phyloP scores from a whole-genome alignment of 805 yeast genomes.

The Hanseniaspora guilliermondii region DNA sequence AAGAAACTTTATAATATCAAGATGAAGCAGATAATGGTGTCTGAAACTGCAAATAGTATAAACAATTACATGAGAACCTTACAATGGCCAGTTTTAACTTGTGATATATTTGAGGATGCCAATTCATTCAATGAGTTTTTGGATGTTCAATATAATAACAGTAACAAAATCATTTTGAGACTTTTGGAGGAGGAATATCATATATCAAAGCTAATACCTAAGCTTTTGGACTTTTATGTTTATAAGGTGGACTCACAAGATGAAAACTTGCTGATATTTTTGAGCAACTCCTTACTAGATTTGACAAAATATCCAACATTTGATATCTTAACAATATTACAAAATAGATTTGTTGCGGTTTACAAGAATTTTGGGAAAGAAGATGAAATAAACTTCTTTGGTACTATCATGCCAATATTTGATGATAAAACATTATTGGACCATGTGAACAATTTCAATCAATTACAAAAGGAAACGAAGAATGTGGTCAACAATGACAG shows the following conservation, averaged over 20 bases:
- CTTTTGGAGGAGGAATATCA: slow-evolving; percentile 51
- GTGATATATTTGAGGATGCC: background rate
- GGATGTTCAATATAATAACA: background rate
- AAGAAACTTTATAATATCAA: slow-evolving; percentile 41
- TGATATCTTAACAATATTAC: slow-evolving; percentile 26
- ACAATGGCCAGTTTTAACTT: background rate
- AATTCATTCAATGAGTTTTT: background rate
- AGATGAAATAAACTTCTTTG: background rate
- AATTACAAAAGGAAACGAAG: background rate
- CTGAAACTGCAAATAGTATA: slow-evolving; percentile 26
- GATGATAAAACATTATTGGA: slow-evolving; percentile 12
- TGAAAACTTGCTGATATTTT: slow-evolving; percentile 39
- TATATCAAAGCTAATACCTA: slow-evolving; percentile 35
- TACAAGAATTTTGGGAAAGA: background rate
- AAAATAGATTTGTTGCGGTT: slow-evolving; percentile 20
- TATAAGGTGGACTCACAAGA: slow-evolving; percentile 30
- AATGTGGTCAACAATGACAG: slow-evolving; percentile 28
- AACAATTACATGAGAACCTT: slow-evolving; percentile 39
- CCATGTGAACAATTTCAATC: slow-evolving; percentile 4
- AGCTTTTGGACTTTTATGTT: slow-evolving; percentile 47
- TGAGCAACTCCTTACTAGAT: slow-evolving; percentile 41
- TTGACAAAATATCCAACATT: slow-evolving; percentile 32
- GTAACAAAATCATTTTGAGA: slow-evolving; percentile 26
- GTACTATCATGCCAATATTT: background rate
- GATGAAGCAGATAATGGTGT: background rate